Evolutionary conservation across 1,284 basidiomycete species (phyloP).

Genomic region (Boletus sp.): DNA sequence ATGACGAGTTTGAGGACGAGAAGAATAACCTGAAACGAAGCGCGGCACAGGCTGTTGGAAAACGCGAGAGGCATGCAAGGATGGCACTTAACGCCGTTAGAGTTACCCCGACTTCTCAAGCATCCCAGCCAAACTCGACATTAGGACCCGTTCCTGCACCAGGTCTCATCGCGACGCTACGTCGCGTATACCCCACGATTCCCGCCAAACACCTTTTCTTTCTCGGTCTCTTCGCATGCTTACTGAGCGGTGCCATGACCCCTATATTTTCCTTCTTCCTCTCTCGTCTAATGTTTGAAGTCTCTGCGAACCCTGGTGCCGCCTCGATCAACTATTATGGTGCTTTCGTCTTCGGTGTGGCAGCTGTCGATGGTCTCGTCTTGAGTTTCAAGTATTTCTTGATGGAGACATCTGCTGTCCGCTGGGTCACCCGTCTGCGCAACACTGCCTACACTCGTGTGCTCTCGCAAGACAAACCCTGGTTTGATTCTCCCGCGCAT

Average conservation of each 20-base stretch:
- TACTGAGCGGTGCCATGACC: constrained; percentile 78
- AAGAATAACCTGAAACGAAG: constrained; percentile 41
- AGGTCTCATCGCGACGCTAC: constrained; percentile 42
- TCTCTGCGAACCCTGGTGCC: constrained; percentile 66
- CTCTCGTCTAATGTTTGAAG: constrained; percentile 75
- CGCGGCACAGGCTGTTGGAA: constrained; percentile 32
- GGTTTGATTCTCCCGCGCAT: constrained; percentile 78
- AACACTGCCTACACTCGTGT: constrained; percentile 55
- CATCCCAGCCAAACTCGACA: neutral
- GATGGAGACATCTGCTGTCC: constrained; percentile 71
- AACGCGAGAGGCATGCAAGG: constrained; percentile 22
- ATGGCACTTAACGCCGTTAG: constrained; percentile 27
- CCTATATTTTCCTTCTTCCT: constrained; percentile 91
- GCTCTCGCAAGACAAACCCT: constrained; percentile 83
- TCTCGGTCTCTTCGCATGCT: constrained; percentile 62
- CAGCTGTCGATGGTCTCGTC: constrained; percentile 72
- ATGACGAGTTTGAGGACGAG: constrained; percentile 42
- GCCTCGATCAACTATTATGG: constrained; percentile 68
- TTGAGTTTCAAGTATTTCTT: constrained; percentile 72
- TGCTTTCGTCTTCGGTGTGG: constrained; percentile 67
- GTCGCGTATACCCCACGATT: constrained; percentile 65
- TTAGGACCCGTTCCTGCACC: constrained; percentile 6
- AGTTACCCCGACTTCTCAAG: constrained; percentile 26
- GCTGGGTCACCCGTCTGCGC: constrained; percentile 76
- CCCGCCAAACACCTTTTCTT: constrained; percentile 71